Base-by-base conservation (phyloP, 176 grass and related monocot species). In the Paspalum notatum region DNA sequence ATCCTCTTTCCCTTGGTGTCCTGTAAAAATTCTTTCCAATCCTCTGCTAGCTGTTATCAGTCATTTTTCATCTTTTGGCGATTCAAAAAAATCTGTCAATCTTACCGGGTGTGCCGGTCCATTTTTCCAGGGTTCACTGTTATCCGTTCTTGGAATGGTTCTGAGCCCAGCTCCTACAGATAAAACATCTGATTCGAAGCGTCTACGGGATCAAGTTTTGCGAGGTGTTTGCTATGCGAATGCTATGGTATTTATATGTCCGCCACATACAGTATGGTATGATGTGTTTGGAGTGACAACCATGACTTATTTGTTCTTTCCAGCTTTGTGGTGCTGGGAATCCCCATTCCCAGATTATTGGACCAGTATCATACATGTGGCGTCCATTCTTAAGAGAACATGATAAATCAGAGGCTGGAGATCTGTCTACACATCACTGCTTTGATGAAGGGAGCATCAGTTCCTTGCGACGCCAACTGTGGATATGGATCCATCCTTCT, bases 401-500 rank as follows among this genome's bases (percentile, higher is more conserved):
- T 54, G 51, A 60, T n/a, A 57, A 86, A 55, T 80, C 53, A 42
- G 52, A 24, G n/a, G 9, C 17, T n/a, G 59, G 63, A 69, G 52
- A 66, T 73, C 15, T 64, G 16, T 74, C 79, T 22, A 46, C 72
- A 69, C 64, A 26, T 61, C 74, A 81, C 51, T 81, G 37, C 26
- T 63, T 45, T 53, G 73, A 74, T 58, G 53, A 63, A 49, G 51
- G 71, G 80, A 74, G 75, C 8, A 8, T n/a, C 24, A 63, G 21
- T 69, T 82, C 44, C 51, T 81, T 66, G 26, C 62, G 18, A 45
- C 85, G 90, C 4, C 74, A 93, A 56, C 80, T 97, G 77, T 97
- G 90, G 93, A 93, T 97, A 87, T 98, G 95, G 92, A 87, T 98
- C 75, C 92, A 98, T 83, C 83, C 95, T 72, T 78, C 87, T 87